A percentile compares a stretch with the other conserved stretches of the same genome.
Evolutionary conservation across 768 basidiomycete genomes (phyloP).

Genomic region (Pisolithus microcarpus): DNA sequence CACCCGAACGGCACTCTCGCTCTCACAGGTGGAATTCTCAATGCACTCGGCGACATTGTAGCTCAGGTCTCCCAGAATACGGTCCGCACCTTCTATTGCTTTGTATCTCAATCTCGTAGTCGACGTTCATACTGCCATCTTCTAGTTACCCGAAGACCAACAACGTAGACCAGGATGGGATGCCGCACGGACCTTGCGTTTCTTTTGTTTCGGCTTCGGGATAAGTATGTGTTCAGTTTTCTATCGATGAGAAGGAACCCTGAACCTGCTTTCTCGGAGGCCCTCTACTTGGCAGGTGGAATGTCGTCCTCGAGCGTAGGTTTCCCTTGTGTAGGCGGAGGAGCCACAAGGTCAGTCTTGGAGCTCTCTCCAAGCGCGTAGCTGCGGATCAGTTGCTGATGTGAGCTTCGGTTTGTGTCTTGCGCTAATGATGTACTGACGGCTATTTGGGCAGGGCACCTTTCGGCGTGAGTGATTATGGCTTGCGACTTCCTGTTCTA

Average conservation of each 20-base stretch:
- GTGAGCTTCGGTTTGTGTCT: conserved; percentile 36
- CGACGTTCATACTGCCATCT: conserved; percentile 2
- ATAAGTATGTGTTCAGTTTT: conserved; percentile 51
- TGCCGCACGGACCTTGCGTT: conserved; percentile 66
- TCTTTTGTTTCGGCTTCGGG: conserved; percentile 77
- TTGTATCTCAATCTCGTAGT: conserved; percentile 5
- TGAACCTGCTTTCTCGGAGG: conserved; percentile 39
- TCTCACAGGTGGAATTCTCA: conserved; percentile 65
- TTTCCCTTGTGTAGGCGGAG: conserved; percentile 62
- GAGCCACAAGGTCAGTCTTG: conserved; percentile 45
- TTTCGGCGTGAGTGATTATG: conserved; percentile 52
- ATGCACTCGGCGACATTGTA: conserved; percentile 68
- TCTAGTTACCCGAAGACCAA: conserved; percentile 25
- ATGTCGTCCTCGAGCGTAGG: conserved; percentile 65
- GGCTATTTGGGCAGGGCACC: conserved; percentile 55
- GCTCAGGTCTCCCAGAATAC: conserved; percentile 63
- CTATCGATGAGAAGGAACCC: conserved; percentile 22
- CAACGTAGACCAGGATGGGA: conserved; percentile 51
- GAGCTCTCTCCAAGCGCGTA: conserved; percentile 72
- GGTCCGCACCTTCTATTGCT: conserved; percentile 33
- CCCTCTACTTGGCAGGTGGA: conserved; percentile 86
- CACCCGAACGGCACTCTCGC: conserved; percentile 72
- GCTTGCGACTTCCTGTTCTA: background rate
- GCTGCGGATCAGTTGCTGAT: conserved; percentile 78
- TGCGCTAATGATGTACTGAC: conserved; percentile 3